phyloP scores from a whole-genome alignment of 1,284 basidiomycete genomes.

The Flammula alnicola region DNA sequence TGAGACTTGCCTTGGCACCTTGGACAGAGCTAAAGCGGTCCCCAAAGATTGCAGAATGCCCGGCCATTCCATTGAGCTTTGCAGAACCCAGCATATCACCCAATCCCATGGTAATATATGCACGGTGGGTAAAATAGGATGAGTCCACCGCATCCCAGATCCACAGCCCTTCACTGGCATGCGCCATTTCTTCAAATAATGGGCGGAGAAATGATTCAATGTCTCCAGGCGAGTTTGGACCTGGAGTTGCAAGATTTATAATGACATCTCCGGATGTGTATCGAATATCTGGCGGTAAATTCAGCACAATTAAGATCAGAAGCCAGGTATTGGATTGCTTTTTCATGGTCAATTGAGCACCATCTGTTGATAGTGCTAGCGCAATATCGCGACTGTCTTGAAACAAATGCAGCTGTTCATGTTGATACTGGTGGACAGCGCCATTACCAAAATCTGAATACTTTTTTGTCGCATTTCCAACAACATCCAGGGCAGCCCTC shows the following conservation, averaged over 20 bases:
- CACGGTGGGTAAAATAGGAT: conserved; percentile 27
- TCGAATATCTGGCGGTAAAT: conserved; percentile 29
- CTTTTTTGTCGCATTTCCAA: conserved; percentile 11
- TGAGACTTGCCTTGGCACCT: conserved; percentile 25
- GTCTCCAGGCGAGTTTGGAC: conserved; percentile 33
- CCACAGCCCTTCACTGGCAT: conserved; percentile 32
- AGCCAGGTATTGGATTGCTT: conserved; percentile 37
- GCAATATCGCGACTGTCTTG: conserved; percentile 29
- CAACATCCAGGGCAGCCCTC: conserved; percentile 23
- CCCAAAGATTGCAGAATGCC: conserved; percentile 32
- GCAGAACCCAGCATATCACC: conserved; percentile 40
- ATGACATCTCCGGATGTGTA: conserved; percentile 26
- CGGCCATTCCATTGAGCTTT: conserved; percentile 36
- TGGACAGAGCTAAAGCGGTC: conserved; percentile 31
- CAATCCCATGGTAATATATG: conserved; percentile 25
- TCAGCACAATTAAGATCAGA: conserved; percentile 29
- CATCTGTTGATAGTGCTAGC: conserved; percentile 35
- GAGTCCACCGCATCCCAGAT: conserved; percentile 35
- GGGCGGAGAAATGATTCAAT: conserved; percentile 34
- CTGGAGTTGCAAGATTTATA: conserved; percentile 31
- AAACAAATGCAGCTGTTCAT: conserved; percentile 25
- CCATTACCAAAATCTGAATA: conserved; percentile 31
- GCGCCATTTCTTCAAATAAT: conserved; percentile 31
- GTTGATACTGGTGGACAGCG: conserved; percentile 25
- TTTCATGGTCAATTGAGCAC: conserved; percentile 36